Evolutionary conservation across 805 yeast species (phyloP), one percentile per base, ranked within the genome.

Genomic region (Pichia sporocuriosa): DNA sequence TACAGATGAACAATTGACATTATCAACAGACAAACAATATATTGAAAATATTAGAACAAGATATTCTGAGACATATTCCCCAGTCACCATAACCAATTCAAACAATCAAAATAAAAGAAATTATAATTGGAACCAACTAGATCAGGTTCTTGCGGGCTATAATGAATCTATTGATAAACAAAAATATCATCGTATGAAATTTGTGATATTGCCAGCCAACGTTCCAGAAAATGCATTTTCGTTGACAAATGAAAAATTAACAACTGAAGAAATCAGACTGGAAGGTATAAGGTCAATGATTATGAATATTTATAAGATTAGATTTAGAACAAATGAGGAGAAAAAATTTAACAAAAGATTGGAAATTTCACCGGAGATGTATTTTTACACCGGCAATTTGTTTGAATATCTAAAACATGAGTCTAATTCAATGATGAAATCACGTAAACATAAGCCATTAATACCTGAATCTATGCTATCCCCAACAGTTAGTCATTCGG

Each of bases 61-160:
- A 42, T 85, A 85, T 57, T 89, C 87, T 26, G 78, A 73, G 33
- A 70, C 67, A 12, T 89, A 81, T 54, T 65, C 75, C 20, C 66
- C 72, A 3, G 71, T 87, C 1, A 68, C 66, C 42, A 72, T 81
- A 6, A 78, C 77, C 45, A 75, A 79, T 2, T 63, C 75, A 16
- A 71, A 72, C 32, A 38, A 39, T 3, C 69, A 70, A 13, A 72
- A 71, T 26, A 73, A 81, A 3, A 62, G 72, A 33, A 65, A 68
- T 12, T 74, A 77, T 47, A 88, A 89, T 47, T 93, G 98, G 98
- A 89, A 89, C 52, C 83, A 80, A 47, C 70, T 89, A 50, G 99
- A 93, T 64, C 96, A 87, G 55, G 75, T 76, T 20, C 60, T 89
- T n/a, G 95, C 97, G 0, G 98, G 98, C 0, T 84, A 81, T 57